Evolutionary conservation across 225 moss, liverwort and hornwort genomes (phyloP), one percentile per base, ranked within the genome.

Genomic region (Marchantia polymorpha): DNA sequence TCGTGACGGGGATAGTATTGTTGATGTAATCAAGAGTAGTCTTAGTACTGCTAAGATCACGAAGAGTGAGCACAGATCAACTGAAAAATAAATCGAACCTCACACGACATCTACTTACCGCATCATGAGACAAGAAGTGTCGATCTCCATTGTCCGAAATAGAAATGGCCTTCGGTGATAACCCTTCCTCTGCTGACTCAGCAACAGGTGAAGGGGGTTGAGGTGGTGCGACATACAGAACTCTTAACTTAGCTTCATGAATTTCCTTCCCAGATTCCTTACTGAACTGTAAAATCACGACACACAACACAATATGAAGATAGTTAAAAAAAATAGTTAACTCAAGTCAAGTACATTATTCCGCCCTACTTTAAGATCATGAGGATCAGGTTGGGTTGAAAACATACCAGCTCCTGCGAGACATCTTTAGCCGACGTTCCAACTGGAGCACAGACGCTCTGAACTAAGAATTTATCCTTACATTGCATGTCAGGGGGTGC

Each of bases 381-480:
- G 8, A 20, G 47, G 15, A 39, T 19, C 56, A 58, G 46, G 69
- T 47, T 8, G 19, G 46, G 31, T 6, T 50, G 16, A 50, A 13
- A 31, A 59, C 75, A 1, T 90, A 99, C 97, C 97, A 95, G 73
- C 29, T 99, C 97, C 87, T 99, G 97, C 68, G 90, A 87, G 29
- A 95, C 92, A 11, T 95, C 97, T 81, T 91, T 93, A 3, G 87
- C 81, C 12, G 85, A 81, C 50, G 70, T 84, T 39, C 91, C 91
- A 78, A 27, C 63, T 20, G 94, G 88, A 59, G 93, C 90, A 81
- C 92, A 80, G 22, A 99, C 93, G 81, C 94, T 99, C 82, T 99
- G 97, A 54, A 99, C 97, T 85, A 99, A 94, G 87, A 95, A 99
- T 75, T 99, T 99, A 83, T 99, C 97, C 81, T 99, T 99, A 89